phyloP scores from a whole-genome alignment of 2,329 filamentous ascomycete species.

The Fusarium annulatum region DNA sequence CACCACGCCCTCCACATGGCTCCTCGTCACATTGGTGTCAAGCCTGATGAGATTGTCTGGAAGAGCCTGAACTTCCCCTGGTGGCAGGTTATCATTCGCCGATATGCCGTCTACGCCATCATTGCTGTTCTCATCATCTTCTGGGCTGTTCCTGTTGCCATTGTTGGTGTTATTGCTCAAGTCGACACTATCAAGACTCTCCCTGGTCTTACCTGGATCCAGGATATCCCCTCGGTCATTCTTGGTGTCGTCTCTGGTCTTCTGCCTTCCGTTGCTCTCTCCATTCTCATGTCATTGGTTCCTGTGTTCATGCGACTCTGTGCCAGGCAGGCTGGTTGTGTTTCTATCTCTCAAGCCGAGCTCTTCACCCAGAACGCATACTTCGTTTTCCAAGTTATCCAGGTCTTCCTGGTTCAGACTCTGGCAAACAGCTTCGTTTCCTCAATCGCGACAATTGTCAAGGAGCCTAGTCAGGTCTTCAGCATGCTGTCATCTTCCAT shows the following conservation, averaged over 20 bases:
- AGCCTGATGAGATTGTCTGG: constrained; percentile 88
- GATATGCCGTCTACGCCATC: constrained; percentile 71
- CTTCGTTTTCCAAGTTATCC: constrained; percentile 91
- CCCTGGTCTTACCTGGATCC: constrained; percentile 79
- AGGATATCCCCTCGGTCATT: constrained; percentile 73
- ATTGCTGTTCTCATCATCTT: constrained; percentile 83
- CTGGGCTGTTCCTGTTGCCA: constrained; percentile 80
- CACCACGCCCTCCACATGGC: constrained; percentile 86
- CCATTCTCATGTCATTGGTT: constrained; percentile 84
- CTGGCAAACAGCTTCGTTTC: constrained; percentile 81
- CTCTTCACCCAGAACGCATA: constrained; percentile 92
- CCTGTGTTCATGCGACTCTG: constrained; percentile 74
- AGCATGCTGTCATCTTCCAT: constrained; percentile 75
- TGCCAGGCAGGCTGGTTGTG: constrained; percentile 82
- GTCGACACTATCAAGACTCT: constrained; percentile 75
- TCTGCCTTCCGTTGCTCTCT: constrained; percentile 80
- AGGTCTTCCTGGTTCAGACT: constrained; percentile 91
- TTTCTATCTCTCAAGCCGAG: constrained; percentile 83
- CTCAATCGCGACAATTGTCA: constrained; percentile 70
- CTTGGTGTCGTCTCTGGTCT: constrained; percentile 86
- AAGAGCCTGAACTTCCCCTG: constrained; percentile 74
- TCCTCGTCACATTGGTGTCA: constrained; percentile 84
- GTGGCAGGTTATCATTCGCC: constrained; percentile 80
- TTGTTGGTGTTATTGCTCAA: constrained; percentile 88
- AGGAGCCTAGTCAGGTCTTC: constrained; percentile 71